These are phyloP conservation scores for Rhynchosporium agropyri DNA, from an alignment of 2,329 filamentous ascomycete species.

Conservation along the genomic window DNA sequence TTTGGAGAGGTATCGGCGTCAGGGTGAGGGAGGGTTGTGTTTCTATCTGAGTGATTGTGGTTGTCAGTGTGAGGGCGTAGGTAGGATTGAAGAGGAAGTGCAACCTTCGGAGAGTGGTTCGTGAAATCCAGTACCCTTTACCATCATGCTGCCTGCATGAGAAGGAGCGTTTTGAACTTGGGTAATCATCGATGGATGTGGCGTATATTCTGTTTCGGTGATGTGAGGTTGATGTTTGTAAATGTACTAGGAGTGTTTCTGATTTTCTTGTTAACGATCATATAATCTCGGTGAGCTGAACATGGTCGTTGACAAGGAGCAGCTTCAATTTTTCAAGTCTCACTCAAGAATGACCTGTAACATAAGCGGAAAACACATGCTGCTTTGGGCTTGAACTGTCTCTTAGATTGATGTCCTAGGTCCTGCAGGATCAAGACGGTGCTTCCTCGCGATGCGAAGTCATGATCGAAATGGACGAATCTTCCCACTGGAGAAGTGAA, in stretches of 20 bases:
- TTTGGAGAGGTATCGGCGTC: conserved; percentile 60
- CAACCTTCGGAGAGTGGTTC: conserved; percentile 40
- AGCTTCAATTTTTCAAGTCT: no score
- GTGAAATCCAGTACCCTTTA: conserved; percentile 44
- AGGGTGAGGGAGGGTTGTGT: conserved; percentile 64
- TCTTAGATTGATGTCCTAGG: no score
- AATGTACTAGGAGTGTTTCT: conserved; percentile 18
- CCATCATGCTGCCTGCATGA: conserved; percentile 7
- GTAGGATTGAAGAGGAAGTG: conserved; percentile 8
- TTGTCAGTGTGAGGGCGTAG: background rate
- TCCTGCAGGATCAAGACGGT: no score
- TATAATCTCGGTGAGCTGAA: conserved; percentile 14
- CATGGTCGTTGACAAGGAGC: conserved; percentile 9
- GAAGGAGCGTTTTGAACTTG: conserved; percentile 29
- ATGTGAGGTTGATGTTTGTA: conserved; percentile 8
- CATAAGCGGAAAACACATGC: no score
- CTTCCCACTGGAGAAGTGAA: no score
- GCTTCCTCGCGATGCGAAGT: no score
- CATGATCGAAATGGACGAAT: no score
- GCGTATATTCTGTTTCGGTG: conserved; percentile 12
- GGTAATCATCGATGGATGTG: conserved; percentile 24
- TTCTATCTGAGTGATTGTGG: conserved; percentile 45
- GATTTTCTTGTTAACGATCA: conserved; percentile 21
- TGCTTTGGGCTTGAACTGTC: no score
- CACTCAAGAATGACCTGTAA: no score